Evolutionary conservation across 257 asterid genomes (phyloP).

Genomic region (Rauvolfia tetraphylla): DNA sequence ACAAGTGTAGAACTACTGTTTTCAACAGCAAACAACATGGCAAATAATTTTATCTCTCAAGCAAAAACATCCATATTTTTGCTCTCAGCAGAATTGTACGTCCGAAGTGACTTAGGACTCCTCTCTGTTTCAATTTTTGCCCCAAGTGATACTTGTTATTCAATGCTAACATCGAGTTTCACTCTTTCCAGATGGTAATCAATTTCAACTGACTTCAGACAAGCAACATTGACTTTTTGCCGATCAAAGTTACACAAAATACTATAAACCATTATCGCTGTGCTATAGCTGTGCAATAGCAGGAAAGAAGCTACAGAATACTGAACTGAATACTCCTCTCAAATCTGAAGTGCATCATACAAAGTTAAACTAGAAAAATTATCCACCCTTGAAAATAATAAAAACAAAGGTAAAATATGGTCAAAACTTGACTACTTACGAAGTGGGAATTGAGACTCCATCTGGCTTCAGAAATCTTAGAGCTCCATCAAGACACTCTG

Average conservation of each 20-base stretch:
- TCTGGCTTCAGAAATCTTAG: conserved; percentile 85
- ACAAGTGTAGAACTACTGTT: background rate
- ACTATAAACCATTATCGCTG: background rate
- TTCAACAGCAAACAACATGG: background rate
- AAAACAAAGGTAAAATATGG: background rate
- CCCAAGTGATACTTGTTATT: background rate
- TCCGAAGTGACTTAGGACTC: background rate
- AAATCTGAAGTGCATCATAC: background rate
- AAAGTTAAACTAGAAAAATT: background rate
- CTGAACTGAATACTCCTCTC: background rate
- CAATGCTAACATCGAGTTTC: background rate
- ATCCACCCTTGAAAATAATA: background rate
- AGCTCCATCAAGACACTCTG: conserved; percentile 99
- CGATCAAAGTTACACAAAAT: background rate
- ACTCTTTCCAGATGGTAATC: background rate
- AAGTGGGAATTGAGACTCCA: conserved; percentile 92
- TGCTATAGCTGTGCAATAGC: background rate
- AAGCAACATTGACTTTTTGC: background rate
- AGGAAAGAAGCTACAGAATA: background rate
- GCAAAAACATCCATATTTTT: background rate
- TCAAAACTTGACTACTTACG: conserved; percentile 37
- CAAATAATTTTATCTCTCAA: background rate
- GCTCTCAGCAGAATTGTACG: background rate
- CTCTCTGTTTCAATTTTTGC: background rate
- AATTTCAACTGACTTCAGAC: background rate